Evolutionary conservation across 106 monocot genomes (phyloP).

Genomic region (Phalaenopsis equestris): DNA sequence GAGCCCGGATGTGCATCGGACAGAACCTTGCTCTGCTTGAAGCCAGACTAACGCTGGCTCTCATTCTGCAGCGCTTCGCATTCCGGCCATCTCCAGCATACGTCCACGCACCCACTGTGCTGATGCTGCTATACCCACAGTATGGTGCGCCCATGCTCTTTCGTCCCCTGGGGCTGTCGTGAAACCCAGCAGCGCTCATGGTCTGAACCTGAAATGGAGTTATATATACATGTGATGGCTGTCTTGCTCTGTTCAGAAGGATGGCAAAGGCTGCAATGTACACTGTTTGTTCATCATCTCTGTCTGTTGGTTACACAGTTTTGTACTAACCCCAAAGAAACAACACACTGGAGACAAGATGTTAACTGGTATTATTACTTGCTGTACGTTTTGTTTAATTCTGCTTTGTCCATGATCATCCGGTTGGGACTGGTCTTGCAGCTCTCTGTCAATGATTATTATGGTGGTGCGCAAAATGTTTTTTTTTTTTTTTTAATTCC

Average conservation of each 20-base stretch:
- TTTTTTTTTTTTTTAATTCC: no score
- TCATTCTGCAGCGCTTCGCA: conserved; percentile 39
- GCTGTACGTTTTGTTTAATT: neutral
- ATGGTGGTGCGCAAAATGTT: neutral
- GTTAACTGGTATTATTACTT: neutral
- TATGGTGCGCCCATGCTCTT: conserved; percentile 22
- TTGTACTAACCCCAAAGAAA: conserved; percentile 2
- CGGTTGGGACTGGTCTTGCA: neutral
- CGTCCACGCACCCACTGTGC: conserved; percentile 27
- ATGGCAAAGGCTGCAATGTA: neutral
- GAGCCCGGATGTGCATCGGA: conserved; percentile 64
- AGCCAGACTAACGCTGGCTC: conserved; percentile 49
- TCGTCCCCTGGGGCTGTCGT: neutral
- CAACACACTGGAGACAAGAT: neutral
- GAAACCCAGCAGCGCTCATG: neutral
- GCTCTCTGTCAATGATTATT: neutral
- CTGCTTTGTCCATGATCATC: neutral
- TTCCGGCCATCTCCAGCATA: conserved; percentile 23
- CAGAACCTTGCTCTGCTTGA: conserved; percentile 53
- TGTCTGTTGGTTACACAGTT: neutral
- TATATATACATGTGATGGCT: neutral
- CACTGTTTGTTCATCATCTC: neutral
- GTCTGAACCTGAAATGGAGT: neutral
- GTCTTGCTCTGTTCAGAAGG: neutral
- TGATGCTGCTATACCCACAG: conserved; percentile 35